These are phyloP conservation scores for Fusarium buharicum DNA, from an alignment of 2,329 filamentous ascomycete species.

Conservation along the genomic window DNA sequence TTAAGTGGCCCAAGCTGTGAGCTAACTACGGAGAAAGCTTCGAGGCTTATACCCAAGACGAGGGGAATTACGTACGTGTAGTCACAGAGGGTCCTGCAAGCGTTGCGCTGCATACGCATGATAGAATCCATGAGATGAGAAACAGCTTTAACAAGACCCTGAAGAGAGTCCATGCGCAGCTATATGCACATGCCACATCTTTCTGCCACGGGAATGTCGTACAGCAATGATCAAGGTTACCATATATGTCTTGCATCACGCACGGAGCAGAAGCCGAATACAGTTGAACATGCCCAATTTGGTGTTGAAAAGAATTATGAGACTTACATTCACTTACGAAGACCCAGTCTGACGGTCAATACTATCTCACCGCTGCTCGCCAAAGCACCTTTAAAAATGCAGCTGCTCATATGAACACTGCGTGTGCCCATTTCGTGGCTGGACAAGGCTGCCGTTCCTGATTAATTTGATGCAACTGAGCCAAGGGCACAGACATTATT, in stretches of 20 bases:
- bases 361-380: slow-evolving; percentile 14
- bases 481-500: slow-evolving; percentile 16
- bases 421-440: slow-evolving; percentile 1
- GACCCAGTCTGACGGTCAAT: background rate
- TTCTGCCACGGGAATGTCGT: background rate
- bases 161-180: slow-evolving; percentile 13
- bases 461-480: slow-evolving; percentile 8
- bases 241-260: background rate
- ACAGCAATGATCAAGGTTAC: background rate
- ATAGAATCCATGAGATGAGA: slow-evolving; percentile 4
- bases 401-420: slow-evolving; percentile 3
- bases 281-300: background rate
- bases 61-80: slow-evolving; percentile 17
- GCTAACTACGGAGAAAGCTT: slow-evolving; percentile 12
- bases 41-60: slow-evolving; percentile 2
- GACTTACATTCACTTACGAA: background rate
- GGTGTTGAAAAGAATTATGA: background rate
- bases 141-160: background rate
- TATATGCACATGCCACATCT: background rate
- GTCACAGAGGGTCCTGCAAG: slow-evolving; percentile 10
- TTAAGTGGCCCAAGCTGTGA: slow-evolving; percentile 32
- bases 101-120: background rate
- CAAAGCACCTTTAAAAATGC: background rate
- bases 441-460: slow-evolving; percentile 19
- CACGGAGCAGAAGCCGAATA: background rate